These are phyloP conservation scores for Eragrostis tef DNA, from an alignment of 202 grass and related monocot species.

Conservation along the genomic window DNA sequence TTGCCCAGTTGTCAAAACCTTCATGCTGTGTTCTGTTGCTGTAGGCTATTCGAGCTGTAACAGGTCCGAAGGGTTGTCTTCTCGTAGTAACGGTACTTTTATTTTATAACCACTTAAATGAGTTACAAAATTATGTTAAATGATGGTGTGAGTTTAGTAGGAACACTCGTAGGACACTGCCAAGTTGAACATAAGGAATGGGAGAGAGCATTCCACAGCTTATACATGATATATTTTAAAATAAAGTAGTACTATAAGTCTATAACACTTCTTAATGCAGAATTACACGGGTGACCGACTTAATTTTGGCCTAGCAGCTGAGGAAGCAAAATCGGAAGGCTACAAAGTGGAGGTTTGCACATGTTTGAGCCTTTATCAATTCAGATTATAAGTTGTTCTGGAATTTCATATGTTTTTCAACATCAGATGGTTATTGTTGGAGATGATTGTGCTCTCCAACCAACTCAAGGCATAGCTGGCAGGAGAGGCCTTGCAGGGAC, in stretches of 20 bases:
- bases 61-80: constrained; percentile 91
- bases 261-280: constrained; percentile 54
- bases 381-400: not conserved
- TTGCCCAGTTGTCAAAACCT: constrained; percentile 29
- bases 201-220: not conserved
- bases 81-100: constrained; percentile 82
- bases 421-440: constrained; percentile 93
- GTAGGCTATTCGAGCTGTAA: constrained; percentile 95
- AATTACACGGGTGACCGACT: constrained; percentile 99
- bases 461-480: constrained; percentile 79
- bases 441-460: constrained; percentile 95
- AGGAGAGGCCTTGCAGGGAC: constrained; percentile 95
- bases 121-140: constrained; percentile 20
- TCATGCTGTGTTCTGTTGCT: constrained; percentile 32
- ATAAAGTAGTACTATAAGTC: not conserved
- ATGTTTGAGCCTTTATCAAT: constrained; percentile 3
- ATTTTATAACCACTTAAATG: constrained; percentile 5
- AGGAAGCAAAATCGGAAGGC: constrained; percentile 98
- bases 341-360: constrained; percentile 89
- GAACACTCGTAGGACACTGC: not conserved
- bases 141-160: not conserved
- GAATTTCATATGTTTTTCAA: constrained; percentile 29
- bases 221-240: not conserved
- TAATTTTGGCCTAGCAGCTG: constrained; percentile 98
- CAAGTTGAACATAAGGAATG: not conserved